Conservation (phyloP, 805 yeast genomes). For the Yamadazyma philogaea region DNA sequence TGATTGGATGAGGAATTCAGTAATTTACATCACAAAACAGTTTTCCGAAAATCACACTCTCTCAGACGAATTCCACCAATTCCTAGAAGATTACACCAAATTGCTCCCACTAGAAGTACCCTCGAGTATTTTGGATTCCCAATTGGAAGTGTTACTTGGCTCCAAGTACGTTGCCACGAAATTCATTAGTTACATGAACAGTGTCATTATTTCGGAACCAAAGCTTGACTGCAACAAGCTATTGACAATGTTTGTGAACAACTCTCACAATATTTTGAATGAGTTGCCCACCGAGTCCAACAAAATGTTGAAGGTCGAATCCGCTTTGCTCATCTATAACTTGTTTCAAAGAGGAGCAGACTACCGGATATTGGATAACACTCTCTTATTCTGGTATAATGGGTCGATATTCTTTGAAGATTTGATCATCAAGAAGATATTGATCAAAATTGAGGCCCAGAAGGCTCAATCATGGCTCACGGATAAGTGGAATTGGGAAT, state of each 20-base stretch:
- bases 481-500: constrained; percentile 64
- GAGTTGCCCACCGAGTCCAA: constrained; percentile 21
- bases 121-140: constrained; percentile 51
- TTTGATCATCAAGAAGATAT: constrained; percentile 51
- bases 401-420: constrained; percentile 67
- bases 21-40: constrained; percentile 59
- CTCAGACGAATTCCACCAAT: constrained; percentile 26
- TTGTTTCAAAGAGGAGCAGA: constrained; percentile 52
- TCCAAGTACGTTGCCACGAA: constrained; percentile 44
- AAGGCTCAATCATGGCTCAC: constrained; percentile 62
- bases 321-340: constrained; percentile 45
- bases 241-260: constrained; percentile 43
- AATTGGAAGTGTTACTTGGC: constrained; percentile 58
- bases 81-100: constrained; percentile 22
- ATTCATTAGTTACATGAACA: constrained; percentile 46
- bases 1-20: constrained; percentile 56
- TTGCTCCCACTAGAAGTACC: constrained; percentile 33
- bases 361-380: constrained; percentile 43
- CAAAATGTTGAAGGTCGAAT: constrained; percentile 33
- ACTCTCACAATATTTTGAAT: constrained; percentile 38
- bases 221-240: constrained; percentile 35
- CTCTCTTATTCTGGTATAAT: constrained; percentile 48
- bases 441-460: constrained; percentile 56
- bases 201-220: constrained; percentile 29
- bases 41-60: constrained; percentile 48